A percentile compares a stretch with the other conserved stretches of the same genome.
phyloP scores from a whole-genome alignment of 495 filamentous ascomycete genomes.

The Talaromyces borbonicus region DNA sequence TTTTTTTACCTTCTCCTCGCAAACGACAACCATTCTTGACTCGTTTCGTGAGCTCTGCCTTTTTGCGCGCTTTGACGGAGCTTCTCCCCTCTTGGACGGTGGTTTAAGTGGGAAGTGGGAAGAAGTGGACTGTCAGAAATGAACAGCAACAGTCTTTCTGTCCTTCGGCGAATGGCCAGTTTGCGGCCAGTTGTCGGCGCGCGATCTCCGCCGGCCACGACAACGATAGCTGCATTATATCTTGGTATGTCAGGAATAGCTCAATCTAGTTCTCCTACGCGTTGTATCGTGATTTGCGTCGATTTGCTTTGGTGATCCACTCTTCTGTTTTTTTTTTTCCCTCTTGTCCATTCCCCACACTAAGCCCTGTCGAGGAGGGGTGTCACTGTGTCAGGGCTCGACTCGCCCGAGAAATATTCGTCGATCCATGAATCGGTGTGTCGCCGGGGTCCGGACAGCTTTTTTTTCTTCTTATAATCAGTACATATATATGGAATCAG shows the following conservation, averaged over 20 bases:
- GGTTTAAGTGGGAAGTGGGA: no score
- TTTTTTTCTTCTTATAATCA: no score
- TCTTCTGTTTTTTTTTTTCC: no score
- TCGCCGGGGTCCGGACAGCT: no score
- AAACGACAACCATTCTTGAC: no score
- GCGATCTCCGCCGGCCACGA: not conserved
- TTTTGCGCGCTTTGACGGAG: not conserved
- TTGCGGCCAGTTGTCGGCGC: not conserved
- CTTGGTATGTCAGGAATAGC: not conserved
- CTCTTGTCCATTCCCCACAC: slow-evolving; percentile 7
- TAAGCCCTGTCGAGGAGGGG: slow-evolving; percentile 1
- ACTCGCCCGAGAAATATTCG: slow-evolving; percentile 5
- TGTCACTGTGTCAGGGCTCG: not conserved
- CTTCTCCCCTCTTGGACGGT: not conserved
- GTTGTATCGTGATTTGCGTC: not conserved
- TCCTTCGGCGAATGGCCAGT: slow-evolving; percentile 2
- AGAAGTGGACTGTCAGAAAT: no score
- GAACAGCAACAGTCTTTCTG: not conserved
- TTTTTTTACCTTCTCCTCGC: not conserved
- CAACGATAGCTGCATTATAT: not conserved
- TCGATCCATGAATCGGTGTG: not conserved
- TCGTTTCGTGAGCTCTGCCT: no score
- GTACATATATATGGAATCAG: no score
- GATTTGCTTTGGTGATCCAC: slow-evolving; percentile 2
- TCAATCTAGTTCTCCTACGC: not conserved